Conservation (phyloP, 441 rosid species). For the Raphanus hybrid region DNA sequence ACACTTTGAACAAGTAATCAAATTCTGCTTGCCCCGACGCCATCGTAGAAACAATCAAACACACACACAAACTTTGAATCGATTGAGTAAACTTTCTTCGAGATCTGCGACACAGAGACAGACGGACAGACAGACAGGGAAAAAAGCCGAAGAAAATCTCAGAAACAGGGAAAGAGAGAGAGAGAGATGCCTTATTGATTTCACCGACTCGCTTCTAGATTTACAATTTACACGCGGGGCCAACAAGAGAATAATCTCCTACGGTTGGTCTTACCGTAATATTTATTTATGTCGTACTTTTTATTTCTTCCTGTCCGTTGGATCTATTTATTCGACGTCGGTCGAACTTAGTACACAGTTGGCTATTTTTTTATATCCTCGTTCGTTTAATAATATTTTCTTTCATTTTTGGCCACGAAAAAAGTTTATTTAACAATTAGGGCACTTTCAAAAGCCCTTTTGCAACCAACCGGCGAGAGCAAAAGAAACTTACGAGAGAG, state of each 20-base stretch:
- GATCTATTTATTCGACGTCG: background rate
- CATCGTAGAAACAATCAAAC: slow-evolving; percentile 33
- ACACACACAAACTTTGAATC: background rate
- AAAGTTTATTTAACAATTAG: background rate
- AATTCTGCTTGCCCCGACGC: slow-evolving; percentile 72
- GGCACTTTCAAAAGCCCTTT: background rate
- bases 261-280: background rate
- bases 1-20: slow-evolving; percentile 66
- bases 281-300: background rate
- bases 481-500: background rate
- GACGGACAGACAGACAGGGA: no score
- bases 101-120: slow-evolving; percentile 32
- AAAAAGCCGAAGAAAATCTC: slow-evolving; percentile 34
- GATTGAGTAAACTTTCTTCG: slow-evolving; percentile 29
- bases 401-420: background rate
- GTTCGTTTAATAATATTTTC: no score
- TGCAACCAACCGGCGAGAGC: background rate
- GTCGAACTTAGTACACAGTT: background rate
- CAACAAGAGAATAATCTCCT: background rate
- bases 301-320: slow-evolving; percentile 5
- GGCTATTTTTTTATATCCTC: no score
- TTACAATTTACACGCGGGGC: slow-evolving; percentile 3
- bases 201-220: slow-evolving; percentile 4
- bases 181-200: background rate
- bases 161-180: slow-evolving; percentile 5